Evolutionary conservation across 495 filamentous ascomycete genomes (phyloP).

Genomic region (Penicillium goetzii): DNA sequence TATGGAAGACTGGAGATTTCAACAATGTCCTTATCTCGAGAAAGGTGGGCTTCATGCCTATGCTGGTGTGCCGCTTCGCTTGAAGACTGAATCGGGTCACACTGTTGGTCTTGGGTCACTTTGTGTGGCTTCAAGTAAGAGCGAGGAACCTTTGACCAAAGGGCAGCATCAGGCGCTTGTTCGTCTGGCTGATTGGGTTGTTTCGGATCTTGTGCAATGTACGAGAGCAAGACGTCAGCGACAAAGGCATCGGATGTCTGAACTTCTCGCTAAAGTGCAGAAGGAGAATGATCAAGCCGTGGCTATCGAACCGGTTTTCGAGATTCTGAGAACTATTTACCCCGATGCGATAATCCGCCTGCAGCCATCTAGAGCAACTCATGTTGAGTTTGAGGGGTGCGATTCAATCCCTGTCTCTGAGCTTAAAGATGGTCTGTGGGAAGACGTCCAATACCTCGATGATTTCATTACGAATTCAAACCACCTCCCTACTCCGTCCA

Average conservation of each 20-base stretch:
- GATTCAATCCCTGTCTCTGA: constrained; percentile 8
- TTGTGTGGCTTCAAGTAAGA: constrained; percentile 21
- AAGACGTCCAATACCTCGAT: constrained; percentile 24
- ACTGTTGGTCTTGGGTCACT: constrained; percentile 25
- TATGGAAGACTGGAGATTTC: constrained; percentile 28
- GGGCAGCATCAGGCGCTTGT: constrained; percentile 21
- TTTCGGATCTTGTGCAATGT: constrained; percentile 24
- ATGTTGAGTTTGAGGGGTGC: constrained; percentile 19
- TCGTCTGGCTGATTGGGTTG: constrained; percentile 24
- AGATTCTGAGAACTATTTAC: constrained; percentile 3
- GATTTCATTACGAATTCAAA: constrained; percentile 21
- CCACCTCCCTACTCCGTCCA: constrained; percentile 8
- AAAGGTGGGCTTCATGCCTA: constrained; percentile 17
- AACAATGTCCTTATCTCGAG: constrained; percentile 20
- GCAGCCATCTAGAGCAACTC: constrained; percentile 8
- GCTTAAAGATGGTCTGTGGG: constrained; percentile 19
- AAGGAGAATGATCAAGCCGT: not conserved
- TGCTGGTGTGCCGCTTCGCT: constrained; percentile 24
- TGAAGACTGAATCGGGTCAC: constrained; percentile 18
- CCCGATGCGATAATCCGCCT: constrained; percentile 16
- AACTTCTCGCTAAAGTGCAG: constrained; percentile 15
- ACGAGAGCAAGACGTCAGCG: constrained; percentile 21
- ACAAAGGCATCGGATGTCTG: constrained; percentile 19
- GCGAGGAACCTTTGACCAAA: constrained; percentile 20
- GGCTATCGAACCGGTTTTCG: constrained; percentile 3